phyloP scores from a whole-genome alignment of 257 asterid genomes.

The Hygrophila difformis region DNA sequence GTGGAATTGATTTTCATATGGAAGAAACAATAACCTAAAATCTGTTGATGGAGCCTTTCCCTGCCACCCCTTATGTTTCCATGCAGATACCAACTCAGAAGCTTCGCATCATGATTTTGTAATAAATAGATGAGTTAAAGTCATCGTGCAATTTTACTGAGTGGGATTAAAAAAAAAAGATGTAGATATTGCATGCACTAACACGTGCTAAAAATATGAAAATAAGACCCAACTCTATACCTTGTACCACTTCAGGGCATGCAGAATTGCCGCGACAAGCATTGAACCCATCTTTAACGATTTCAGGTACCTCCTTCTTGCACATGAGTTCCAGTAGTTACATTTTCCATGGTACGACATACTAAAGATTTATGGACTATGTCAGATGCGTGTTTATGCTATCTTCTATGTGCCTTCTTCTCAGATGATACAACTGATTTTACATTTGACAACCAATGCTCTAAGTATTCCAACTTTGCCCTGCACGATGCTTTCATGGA shows the following conservation, averaged over 20 bases:
- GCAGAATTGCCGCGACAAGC: conserved; percentile 66
- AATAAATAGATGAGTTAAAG: no score
- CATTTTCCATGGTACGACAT: conserved; percentile 51
- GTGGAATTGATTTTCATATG: no score
- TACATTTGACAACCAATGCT: conserved; percentile 50
- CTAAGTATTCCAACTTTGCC: conserved; percentile 54
- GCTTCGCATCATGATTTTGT: conserved; percentile 84
- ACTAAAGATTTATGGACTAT: conserved; percentile 49
- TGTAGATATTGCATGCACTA: no score
- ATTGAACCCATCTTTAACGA: conserved; percentile 56
- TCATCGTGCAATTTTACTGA: no score
- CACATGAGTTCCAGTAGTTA: conserved; percentile 58
- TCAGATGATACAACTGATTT: conserved; percentile 69
- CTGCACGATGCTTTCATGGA: conserved; percentile 51
- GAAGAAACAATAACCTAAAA: no score
- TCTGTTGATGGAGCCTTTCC: no score
- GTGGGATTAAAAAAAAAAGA: no score
- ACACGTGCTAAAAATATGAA: no score
- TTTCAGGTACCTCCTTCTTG: conserved; percentile 68
- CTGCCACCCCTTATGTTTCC: no score
- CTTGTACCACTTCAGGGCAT: conserved; percentile 61
- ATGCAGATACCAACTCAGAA: no score
- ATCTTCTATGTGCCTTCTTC: conserved; percentile 48
- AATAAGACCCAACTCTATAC: conserved; percentile 24
- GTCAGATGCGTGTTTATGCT: conserved; percentile 41